A percentile compares a stretch with the other conserved stretches of the same genome.
phyloP scores from a whole-genome alignment of 2,329 filamentous ascomycete species.

The Alternaria viburni region DNA sequence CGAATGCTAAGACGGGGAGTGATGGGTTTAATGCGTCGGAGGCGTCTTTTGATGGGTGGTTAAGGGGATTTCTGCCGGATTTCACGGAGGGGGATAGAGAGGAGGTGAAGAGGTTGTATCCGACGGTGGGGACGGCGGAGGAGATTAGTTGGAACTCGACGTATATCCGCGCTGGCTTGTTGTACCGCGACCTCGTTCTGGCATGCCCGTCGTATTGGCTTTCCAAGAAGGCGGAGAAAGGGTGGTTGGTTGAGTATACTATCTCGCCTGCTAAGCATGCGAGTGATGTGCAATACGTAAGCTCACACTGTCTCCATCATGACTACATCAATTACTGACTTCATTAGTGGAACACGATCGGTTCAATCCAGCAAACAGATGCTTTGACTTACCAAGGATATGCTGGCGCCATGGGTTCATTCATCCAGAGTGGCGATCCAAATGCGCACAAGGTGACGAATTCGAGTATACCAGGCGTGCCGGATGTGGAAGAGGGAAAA shows the following conservation, averaged over 20 bases:
- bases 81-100: conserved; percentile 52
- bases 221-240: conserved; percentile 52
- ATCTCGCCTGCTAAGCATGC: conserved; percentile 66
- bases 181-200: conserved; percentile 65
- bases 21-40: conserved; percentile 59
- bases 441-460: conserved; percentile 64
- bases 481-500: conserved; percentile 49
- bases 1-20: conserved; percentile 35
- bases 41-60: conserved; percentile 60
- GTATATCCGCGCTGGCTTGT: conserved; percentile 60
- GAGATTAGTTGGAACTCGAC: conserved; percentile 59
- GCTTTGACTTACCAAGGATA: conserved; percentile 63
- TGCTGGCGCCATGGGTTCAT: conserved; percentile 65
- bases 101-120: conserved; percentile 56
- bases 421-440: conserved; percentile 65
- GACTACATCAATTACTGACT: too few species aligned
- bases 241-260: conserved; percentile 66
- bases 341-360: conserved; percentile 62
- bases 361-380: conserved; percentile 59
- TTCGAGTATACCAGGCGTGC: conserved; percentile 53
- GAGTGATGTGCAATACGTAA: conserved; percentile 60
- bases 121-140: conserved; percentile 55
- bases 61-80: conserved; percentile 60
- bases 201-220: conserved; percentile 68
- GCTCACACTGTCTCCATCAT: too few species aligned